Percentiles rank a stretch among this genome's conserved stretches.
Conservation (phyloP, 129 eudicot genomes). For the Escallonia rubra region DNA sequence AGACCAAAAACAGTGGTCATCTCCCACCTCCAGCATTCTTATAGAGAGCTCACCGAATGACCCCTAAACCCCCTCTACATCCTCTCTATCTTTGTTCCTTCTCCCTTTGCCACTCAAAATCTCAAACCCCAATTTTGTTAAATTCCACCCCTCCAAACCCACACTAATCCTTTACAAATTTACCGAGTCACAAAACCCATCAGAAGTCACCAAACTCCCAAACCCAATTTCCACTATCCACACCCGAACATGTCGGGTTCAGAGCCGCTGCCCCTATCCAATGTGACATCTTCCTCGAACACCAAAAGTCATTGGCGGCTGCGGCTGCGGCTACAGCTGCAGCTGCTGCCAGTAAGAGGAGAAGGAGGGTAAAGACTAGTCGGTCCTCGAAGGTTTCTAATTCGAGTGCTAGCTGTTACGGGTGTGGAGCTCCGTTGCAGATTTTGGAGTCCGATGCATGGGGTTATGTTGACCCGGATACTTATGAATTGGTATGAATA, state of each 20-base stretch:
- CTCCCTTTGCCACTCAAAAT: conserved; percentile 21
- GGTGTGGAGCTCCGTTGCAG: conserved; percentile 95
- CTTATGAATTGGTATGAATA: conserved; percentile 63
- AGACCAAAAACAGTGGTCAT: too few relatives aligned
- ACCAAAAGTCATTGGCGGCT: conserved; percentile 48
- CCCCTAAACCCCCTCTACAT: conserved; percentile 58
- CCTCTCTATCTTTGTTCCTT: conserved; percentile 33
- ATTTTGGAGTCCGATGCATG: conserved; percentile 63
- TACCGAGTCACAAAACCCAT: conserved; percentile 20
- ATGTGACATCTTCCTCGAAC: conserved; percentile 67
- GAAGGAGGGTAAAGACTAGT: conserved; percentile 32
- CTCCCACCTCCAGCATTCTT: too few relatives aligned
- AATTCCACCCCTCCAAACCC: conserved; percentile 31
- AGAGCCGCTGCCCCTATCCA: conserved; percentile 87
- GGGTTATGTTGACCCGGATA: conserved; percentile 78
- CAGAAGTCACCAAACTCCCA: conserved; percentile 13
- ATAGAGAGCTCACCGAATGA: conserved; percentile 28
- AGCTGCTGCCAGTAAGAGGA: conserved; percentile 37
- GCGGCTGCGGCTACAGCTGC: conserved; percentile 17
- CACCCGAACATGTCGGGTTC: conserved; percentile 50
- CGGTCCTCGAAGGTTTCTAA: conserved; percentile 33
- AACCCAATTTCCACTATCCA: conserved; percentile 18
- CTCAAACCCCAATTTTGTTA: conserved; percentile 15
- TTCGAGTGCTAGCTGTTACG: conserved; percentile 50
- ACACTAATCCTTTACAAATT: conserved; percentile 39